A percentile compares a stretch with the other conserved stretches of the same genome.
Conservation (phyloP, 768 basidiomycete genomes). For the Psilocybe subaeruginosa region DNA sequence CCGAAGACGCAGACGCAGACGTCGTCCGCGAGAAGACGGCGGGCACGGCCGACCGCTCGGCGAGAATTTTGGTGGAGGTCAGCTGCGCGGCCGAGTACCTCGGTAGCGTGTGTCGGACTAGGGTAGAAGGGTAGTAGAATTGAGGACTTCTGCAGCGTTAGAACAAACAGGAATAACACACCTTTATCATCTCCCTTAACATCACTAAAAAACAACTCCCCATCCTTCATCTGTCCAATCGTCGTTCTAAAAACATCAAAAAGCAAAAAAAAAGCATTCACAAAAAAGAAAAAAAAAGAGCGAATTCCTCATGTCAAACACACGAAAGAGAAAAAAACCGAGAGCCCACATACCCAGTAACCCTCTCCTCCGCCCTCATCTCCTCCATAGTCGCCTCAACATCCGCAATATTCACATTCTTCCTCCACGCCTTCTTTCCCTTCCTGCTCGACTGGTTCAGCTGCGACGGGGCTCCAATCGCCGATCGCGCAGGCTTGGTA, state of each 20-base stretch:
- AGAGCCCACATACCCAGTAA: constrained; percentile 64
- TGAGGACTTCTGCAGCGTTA: neutral
- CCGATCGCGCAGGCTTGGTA: constrained; percentile 26
- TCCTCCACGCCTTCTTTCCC: constrained; percentile 93
- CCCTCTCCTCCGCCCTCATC: constrained; percentile 79
- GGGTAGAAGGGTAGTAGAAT: neutral
- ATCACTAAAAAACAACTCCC: constrained; percentile 82
- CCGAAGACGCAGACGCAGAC: constrained; percentile 21
- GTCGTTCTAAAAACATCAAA: constrained; percentile 44
- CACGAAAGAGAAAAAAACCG: neutral
- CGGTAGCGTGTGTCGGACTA: constrained; percentile 65
- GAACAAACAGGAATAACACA: constrained; percentile 30
- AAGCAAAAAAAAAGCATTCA: neutral
- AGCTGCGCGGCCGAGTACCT: constrained; percentile 56
- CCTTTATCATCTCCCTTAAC: constrained; percentile 76
- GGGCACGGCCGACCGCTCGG: constrained; percentile 87
- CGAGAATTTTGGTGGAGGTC: constrained; percentile 77
- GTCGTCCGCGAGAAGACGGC: constrained; percentile 66
- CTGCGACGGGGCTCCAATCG: constrained; percentile 60
- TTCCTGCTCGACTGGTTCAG: constrained; percentile 77
- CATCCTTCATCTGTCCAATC: constrained; percentile 68
- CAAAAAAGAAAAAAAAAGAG: neutral
- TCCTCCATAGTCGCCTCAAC: constrained; percentile 79
- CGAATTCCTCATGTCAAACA: neutral
- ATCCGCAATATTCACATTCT: constrained; percentile 85